phyloP scores from a whole-genome alignment of 495 filamentous ascomycete genomes.

The Amniculicola lignicola region DNA sequence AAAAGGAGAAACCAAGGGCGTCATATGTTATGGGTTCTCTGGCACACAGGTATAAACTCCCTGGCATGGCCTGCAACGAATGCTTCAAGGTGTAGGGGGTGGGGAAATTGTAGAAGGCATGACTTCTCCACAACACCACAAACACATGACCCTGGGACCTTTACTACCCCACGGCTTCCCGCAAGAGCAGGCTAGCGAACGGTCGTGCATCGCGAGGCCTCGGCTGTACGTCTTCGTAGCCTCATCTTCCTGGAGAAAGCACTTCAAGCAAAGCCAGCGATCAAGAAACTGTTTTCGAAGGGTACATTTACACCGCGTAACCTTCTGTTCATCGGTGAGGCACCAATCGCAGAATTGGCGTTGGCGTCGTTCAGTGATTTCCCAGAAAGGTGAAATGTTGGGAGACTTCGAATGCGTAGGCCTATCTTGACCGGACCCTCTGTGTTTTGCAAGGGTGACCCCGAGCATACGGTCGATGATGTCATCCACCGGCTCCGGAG shows the following conservation, averaged over 20 bases:
- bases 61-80: too few species aligned
- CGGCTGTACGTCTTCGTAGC: background rate
- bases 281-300: slow-evolving; percentile 10
- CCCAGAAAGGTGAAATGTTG: slow-evolving; percentile 14
- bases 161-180: background rate
- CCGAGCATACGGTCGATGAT: slow-evolving; percentile 17
- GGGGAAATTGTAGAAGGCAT: background rate
- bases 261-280: slow-evolving; percentile 19
- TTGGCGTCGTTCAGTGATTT: slow-evolving; percentile 10
- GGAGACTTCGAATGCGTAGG: slow-evolving; percentile 14
- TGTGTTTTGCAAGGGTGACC: background rate
- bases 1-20: too few species aligned
- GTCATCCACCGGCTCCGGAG: slow-evolving; percentile 1
- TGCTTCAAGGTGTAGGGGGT: too few species aligned
- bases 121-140: slow-evolving; percentile 6
- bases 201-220: background rate
- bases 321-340: background rate
- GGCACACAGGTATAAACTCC: too few species aligned
- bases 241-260: slow-evolving; percentile 10
- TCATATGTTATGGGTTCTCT: too few species aligned
- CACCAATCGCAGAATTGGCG: slow-evolving; percentile 6
- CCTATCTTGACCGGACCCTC: background rate
- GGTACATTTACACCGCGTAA: slow-evolving; percentile 8
- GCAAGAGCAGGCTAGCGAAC: background rate
- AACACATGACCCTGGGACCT: background rate